Evolutionary conservation across 2,329 filamentous ascomycete species (phyloP), one percentile per base, ranked within the genome.

Genomic region (Pseudocercospora crystallina): DNA sequence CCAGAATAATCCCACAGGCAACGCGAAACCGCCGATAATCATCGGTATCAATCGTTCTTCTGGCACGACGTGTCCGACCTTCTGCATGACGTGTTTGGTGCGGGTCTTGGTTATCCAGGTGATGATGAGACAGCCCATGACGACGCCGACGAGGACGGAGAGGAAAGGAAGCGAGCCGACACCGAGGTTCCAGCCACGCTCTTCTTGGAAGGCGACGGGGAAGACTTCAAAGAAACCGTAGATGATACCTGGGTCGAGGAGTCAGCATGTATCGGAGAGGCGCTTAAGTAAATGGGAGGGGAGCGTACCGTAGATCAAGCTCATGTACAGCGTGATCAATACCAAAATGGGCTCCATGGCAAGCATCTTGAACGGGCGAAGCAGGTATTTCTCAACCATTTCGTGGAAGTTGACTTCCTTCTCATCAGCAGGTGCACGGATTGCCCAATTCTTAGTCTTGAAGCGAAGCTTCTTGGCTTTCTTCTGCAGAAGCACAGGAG

Each of bases 391-490:
- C 29, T 79, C 80, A 7, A 73, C 64, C 47, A 80, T 72, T 33
- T 71, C 68, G 8, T 69, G 69, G 8, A 67, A 47, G 54, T 78
- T 72, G 43, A 76, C 61, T 32, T 75, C 66, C 10, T 69, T 66
- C 5, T 64, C 64, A 29, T 75, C 71, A 35, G 75, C 66, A 43
- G 71, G 73, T 3, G 61, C 59, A 13, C 44, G 60, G 8, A 62
- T 47, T 8, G 56, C 54, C 49, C 49, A 57, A 20, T 63, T 67
- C 11, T 72, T 43, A 8, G 81, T 79, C 32, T 75, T 73, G 60
- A 78, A 81, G 56, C 83, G 80, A 31, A 87, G 67, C 42, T 73
- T 74, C 29, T 71, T 71, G 1, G 87, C 86, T 29, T 59, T 60
- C 5, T 62, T 51, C 49, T 72, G 71, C 15, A 76, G 61, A 4